phyloP scores from a whole-genome alignment of 2,329 filamentous ascomycete genomes.

The Alternaria ethzedia region DNA sequence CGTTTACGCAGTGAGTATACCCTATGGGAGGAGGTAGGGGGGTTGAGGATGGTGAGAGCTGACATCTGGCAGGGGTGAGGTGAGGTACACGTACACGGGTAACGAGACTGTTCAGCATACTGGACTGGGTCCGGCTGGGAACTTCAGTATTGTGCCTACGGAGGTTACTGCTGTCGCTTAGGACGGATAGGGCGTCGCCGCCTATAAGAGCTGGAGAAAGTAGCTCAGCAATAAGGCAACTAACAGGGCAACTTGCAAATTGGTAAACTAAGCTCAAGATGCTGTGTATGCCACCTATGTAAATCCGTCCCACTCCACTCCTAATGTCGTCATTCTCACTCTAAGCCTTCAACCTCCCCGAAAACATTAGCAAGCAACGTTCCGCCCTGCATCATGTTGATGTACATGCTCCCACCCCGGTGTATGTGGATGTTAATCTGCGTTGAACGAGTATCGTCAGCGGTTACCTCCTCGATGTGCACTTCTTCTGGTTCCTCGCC shows the following conservation, averaged over 20 bases:
- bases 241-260: no score
- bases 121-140: neutral
- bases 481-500: no score
- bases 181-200: no score
- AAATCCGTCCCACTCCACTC: no score
- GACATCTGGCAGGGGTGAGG: neutral
- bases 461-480: neutral
- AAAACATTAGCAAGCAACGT: neutral
- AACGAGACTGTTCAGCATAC: constrained; percentile 1
- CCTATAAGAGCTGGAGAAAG: no score
- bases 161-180: constrained; percentile 3
- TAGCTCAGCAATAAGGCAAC: no score
- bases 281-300: no score
- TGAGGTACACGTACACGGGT: constrained; percentile 4
- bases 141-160: constrained; percentile 13
- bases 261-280: no score
- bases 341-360: neutral
- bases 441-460: neutral
- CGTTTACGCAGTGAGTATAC: constrained; percentile 19
- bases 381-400: neutral
- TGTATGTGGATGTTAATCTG: neutral
- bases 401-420: neutral
- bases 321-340: no score
- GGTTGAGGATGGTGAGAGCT: neutral
- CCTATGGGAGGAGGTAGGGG: neutral